These are phyloP conservation scores for Firmiana major DNA, from an alignment of 345 rosid genomes.

Conservation along the genomic window DNA sequence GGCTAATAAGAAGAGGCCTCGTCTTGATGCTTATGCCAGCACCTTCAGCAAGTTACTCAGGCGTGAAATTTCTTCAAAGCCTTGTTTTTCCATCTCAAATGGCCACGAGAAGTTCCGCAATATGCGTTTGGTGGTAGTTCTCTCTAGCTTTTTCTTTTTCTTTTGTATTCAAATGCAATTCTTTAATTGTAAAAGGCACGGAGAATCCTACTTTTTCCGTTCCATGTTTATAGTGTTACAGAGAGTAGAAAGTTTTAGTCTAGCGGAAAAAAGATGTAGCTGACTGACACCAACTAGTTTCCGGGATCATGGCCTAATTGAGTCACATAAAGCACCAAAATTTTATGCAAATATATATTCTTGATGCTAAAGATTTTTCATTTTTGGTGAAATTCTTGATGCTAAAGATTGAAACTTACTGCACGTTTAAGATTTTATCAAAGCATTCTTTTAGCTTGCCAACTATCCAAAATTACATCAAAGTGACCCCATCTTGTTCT, in stretches of 20 bases:
- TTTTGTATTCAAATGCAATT: background rate
- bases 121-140: constrained; percentile 8
- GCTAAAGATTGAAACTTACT: background rate
- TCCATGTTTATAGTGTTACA: background rate
- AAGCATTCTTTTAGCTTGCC: background rate
- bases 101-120: constrained; percentile 14
- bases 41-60: constrained; percentile 11
- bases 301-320: background rate
- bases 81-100: constrained; percentile 5
- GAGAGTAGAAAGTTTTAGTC: background rate
- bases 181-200: background rate
- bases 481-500: background rate
- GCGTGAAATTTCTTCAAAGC: constrained; percentile 14
- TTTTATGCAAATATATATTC: background rate
- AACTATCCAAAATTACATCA: background rate
- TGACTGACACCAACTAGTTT: background rate
- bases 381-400: background rate
- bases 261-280: background rate
- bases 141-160: background rate
- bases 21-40: background rate
- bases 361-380: background rate
- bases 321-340: too few species aligned
- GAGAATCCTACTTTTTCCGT: background rate
- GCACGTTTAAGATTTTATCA: too few species aligned
- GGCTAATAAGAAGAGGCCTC: constrained; percentile 5